Conservation (phyloP, 352 stramenopile genomes). For the Phytophthora sojae region DNA sequence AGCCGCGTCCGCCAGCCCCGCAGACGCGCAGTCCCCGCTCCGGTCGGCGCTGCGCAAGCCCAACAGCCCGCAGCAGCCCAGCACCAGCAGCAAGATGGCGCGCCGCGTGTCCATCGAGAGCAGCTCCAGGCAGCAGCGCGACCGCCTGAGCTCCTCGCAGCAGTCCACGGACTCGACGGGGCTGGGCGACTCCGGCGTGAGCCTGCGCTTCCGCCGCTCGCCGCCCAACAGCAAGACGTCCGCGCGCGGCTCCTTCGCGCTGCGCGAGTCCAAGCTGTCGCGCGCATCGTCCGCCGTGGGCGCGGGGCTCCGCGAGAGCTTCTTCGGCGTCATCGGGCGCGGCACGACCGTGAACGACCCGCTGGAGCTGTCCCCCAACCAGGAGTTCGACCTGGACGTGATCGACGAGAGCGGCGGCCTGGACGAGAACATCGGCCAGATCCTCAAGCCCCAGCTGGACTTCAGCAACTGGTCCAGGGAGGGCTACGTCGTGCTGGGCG, state of each 20-base stretch:
- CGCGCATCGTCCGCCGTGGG: conserved; percentile 52
- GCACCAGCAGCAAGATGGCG: conserved; percentile 1
- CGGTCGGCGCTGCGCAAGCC: conserved; percentile 28
- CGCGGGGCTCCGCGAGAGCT: conserved; percentile 57
- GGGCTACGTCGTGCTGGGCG: conserved; percentile 50
- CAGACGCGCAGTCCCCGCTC: conserved; percentile 22
- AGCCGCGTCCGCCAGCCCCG: not conserved
- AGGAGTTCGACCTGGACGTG: conserved; percentile 80
- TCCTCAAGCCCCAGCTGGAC: conserved; percentile 55
- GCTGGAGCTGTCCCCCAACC: conserved; percentile 64
- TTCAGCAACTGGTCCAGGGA: conserved; percentile 59
- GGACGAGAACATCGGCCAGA: conserved; percentile 63
- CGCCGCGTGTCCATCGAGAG: conserved; percentile 41
- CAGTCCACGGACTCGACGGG: conserved; percentile 11
- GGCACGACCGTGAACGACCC: conserved; percentile 45
- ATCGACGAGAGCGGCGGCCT: conserved; percentile 80
- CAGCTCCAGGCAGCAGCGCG: conserved; percentile 8
- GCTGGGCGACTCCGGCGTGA: conserved; percentile 27
- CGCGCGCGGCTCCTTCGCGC: conserved; percentile 38
- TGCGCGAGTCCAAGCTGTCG: conserved; percentile 45
- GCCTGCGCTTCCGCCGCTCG: conserved; percentile 40
- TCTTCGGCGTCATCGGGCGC: conserved; percentile 56
- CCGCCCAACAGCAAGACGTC: conserved; percentile 53
- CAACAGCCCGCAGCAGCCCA: conserved; percentile 16
- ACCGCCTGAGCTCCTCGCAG: conserved; percentile 34